phyloP scores from a whole-genome alignment of 176 grass and related monocot genomes.

The sorghum (Sorghum bicolor) region Sorghum_bicolor_NCBIv3 NC_012870.2:63322501-63323000 shows the following conservation, averaged over 20 bases:
- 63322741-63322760: background rate
- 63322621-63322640: constrained; percentile 96
- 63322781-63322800: background rate
- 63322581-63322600: constrained; percentile 76
- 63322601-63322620: constrained; percentile 93
- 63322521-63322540: constrained; percentile 50
- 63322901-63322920: background rate
- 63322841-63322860: background rate
- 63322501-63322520: constrained; percentile 43
- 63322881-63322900: background rate
- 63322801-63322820: background rate
- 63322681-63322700: background rate
- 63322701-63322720: background rate
- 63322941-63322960: background rate
- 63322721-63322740: background rate
- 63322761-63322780: constrained; percentile 18
- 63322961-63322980: background rate
- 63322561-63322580: constrained; percentile 92
- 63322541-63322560: constrained; percentile 54
- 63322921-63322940: constrained; percentile 16
- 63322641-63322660: constrained; percentile 46
- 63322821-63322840: constrained; percentile 10
- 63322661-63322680: background rate
- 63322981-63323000: background rate
- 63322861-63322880: constrained; percentile 24